Base-by-base conservation (phyloP, 2,329 filamentous ascomycete genomes). In the Emergomyces africanus region DNA sequence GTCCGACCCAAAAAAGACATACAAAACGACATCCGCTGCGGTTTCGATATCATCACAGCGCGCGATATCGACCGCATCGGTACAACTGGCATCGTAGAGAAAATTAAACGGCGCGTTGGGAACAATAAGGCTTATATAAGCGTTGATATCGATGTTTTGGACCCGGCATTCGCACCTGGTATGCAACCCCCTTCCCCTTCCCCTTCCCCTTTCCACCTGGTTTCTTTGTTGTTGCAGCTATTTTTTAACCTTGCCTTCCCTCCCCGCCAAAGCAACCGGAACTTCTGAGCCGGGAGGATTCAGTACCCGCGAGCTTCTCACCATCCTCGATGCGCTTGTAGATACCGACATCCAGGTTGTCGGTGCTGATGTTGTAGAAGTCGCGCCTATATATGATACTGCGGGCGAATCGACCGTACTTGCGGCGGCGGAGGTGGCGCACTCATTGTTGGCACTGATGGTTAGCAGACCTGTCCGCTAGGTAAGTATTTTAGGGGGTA, bases 231-330 rank as follows among this genome's bases (percentile, higher is more conserved):
- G 14, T 18, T 35, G n/a, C 12, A 30, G 54, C 35, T 8, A 18
- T 9, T 25, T 42, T 20, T 12, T 48, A 44, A 42, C 28, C 15
- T 30, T 28, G 14, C 10, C 20, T 18, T 30, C 15, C 18, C 8
- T 33, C n/a, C n/a, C n/a, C n/a, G n/a, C n/a, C n/a, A n/a, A n/a
- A 62, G 61, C 51, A 1, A 95, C 90, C 0, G 91, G 90, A 1
- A 96, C 90, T 0, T 89, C 90, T 0, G 90, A 95, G 76, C 87
- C 90, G 0, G 90, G 90, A 59, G 90, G 90, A 41, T 96, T 90
- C 90, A 94, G 89, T 5, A 95, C 88, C 25, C 79, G 90, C 57
- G 91, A 96, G 77, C 78, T 96, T 65, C 91, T 95, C 63, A 79
- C 87, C 8, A 89, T 96, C 60, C 73, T 96, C 69, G 79, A 90